Conservation (phyloP, 2,329 filamentous ascomycete species). For the Aureobasidium sp. region DNA sequence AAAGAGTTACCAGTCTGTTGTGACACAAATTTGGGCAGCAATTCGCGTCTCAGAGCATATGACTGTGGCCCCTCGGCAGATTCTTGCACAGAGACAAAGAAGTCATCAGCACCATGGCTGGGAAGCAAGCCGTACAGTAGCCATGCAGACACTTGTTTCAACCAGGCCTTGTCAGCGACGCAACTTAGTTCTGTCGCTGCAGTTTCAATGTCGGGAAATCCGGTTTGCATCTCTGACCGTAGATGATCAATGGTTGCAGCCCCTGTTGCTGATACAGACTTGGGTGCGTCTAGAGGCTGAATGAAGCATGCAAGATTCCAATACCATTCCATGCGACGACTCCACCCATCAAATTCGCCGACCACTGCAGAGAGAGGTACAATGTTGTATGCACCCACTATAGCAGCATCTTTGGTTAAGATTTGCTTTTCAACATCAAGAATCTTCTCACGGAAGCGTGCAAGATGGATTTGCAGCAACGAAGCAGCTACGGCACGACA, state of each 20-base stretch:
- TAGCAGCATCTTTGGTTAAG: constrained; percentile 64
- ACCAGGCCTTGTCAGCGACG: constrained; percentile 81
- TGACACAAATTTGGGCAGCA: constrained; percentile 76
- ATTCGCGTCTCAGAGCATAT: constrained; percentile 51
- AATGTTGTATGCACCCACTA: constrained; percentile 87
- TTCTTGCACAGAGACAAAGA: constrained; percentile 59
- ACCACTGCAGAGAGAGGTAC: constrained; percentile 84
- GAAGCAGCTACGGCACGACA: constrained; percentile 81
- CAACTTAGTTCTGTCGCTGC: constrained; percentile 66
- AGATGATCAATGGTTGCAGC: constrained; percentile 71
- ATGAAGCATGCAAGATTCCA: constrained; percentile 68
- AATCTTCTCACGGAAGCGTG: constrained; percentile 74
- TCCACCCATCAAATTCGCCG: constrained; percentile 81
- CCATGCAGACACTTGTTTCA: constrained; percentile 86
- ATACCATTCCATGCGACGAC: constrained; percentile 76
- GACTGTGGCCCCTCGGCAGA: constrained; percentile 27
- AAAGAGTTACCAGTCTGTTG: constrained; percentile 70
- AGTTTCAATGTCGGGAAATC: constrained; percentile 77
- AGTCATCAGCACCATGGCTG: constrained; percentile 70
- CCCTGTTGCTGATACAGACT: constrained; percentile 21
- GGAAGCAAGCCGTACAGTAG: constrained; percentile 81
- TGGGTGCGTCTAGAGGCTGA: constrained; percentile 31
- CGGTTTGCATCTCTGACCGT: constrained; percentile 71
- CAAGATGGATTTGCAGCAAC: constrained; percentile 67
- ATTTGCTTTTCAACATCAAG: constrained; percentile 77